Conservation (phyloP, 768 basidiomycete genomes). For the Mrakia hoshinonis region DNA sequence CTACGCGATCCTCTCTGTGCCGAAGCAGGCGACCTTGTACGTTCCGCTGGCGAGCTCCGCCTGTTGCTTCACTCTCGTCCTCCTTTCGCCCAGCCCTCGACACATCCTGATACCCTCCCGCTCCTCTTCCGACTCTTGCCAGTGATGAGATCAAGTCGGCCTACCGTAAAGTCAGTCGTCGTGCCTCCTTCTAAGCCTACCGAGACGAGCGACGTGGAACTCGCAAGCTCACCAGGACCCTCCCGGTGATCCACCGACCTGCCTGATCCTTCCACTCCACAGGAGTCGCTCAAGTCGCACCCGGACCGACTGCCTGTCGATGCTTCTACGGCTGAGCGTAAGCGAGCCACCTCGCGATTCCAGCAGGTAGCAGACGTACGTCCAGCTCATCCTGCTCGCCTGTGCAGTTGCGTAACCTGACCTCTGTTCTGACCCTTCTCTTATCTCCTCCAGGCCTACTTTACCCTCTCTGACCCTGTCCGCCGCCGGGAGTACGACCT, state of each 20-base stretch:
- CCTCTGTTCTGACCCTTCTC: not conserved
- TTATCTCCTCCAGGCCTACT: conserved; percentile 50
- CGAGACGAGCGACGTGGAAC: not conserved
- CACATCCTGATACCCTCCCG: not conserved
- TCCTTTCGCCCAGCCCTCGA: not conserved
- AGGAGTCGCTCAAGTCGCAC: conserved; percentile 57
- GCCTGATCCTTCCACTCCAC: not conserved
- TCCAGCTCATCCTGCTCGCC: not conserved
- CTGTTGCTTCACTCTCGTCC: not conserved
- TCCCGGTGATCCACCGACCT: not conserved
- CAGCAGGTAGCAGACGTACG: conserved; percentile 72
- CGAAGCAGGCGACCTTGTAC: conserved; percentile 23
- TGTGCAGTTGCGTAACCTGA: not conserved
- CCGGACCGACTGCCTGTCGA: conserved; percentile 62
- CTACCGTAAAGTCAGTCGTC: conserved; percentile 1
- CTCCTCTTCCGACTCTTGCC: not conserved
- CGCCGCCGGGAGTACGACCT: conserved; percentile 43
- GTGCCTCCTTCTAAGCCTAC: no score
- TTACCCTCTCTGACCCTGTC: conserved; percentile 71
- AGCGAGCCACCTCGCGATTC: conserved; percentile 23
- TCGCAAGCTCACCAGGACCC: not conserved
- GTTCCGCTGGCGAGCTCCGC: not conserved
- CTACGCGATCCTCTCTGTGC: conserved; percentile 23
- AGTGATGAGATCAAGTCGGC: conserved; percentile 29
- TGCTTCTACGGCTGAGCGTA: conserved; percentile 15